A percentile compares a stretch with the other conserved stretches of the same genome.
These are phyloP conservation scores for Hippophae rhamnoides DNA, from an alignment of 306 rosid species.

Conservation along the genomic window DNA sequence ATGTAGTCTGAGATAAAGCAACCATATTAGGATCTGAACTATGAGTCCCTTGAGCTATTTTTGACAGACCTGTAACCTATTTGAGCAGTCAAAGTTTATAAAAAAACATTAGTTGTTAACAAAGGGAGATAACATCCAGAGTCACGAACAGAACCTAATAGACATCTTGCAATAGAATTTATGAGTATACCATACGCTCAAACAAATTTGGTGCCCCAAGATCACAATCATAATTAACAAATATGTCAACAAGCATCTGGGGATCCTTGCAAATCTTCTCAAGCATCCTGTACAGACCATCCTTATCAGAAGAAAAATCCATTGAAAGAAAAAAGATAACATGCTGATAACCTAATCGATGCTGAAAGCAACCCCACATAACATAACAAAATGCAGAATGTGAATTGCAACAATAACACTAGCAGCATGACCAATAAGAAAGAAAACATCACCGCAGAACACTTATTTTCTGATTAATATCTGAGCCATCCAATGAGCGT, in stretches of 20 bases:
- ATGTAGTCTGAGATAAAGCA: constrained; percentile 63
- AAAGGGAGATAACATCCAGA: neutral
- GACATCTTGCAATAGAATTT: constrained; percentile 12
- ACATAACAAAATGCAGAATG: neutral
- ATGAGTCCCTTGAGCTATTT: constrained; percentile 79
- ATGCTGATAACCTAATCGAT: neutral
- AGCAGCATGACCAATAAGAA: constrained; percentile 20
- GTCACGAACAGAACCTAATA: constrained; percentile 4
- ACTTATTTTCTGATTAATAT: constrained; percentile 76
- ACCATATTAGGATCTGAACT: constrained; percentile 71
- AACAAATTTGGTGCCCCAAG: constrained; percentile 97
- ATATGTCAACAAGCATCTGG: constrained; percentile 95
- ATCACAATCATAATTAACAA: constrained; percentile 99
- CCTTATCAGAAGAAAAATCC: constrained; percentile 21
- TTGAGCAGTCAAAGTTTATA: constrained; percentile 22
- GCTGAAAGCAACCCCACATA: constrained; percentile 6
- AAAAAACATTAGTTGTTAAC: constrained; percentile 15
- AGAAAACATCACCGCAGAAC: constrained; percentile 70
- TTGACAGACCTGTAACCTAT: constrained; percentile 87
- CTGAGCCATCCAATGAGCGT: constrained; percentile 81
- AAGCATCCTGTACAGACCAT: constrained; percentile 68
- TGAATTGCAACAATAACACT: neutral
- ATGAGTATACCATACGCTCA: constrained; percentile 78
- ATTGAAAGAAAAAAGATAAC: too few species aligned
- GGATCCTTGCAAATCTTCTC: constrained; percentile 95